Evolutionary conservation across 352 stramenopile genomes (phyloP).

Genomic region (Globisporangium parvum): DNA sequence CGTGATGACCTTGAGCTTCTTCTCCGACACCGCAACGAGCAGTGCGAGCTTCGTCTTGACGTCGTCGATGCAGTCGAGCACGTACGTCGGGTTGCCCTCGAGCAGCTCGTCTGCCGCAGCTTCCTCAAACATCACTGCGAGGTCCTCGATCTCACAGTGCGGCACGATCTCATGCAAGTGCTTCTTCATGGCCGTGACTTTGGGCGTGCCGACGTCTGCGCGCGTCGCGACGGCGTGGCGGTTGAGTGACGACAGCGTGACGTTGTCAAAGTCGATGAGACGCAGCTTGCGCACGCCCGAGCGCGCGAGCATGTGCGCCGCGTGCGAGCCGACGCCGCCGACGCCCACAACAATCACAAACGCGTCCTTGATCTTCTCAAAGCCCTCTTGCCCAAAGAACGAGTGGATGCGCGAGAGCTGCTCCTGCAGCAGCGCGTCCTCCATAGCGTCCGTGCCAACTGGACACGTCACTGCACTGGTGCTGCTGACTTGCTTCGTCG

Average conservation of each 20-base stretch:
- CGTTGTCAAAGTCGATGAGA: slow-evolving; percentile 99
- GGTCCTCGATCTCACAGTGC: slow-evolving; percentile 82
- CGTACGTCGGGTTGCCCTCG: slow-evolving; percentile 84
- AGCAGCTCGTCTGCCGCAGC: slow-evolving; percentile 77
- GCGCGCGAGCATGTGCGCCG: slow-evolving; percentile 96
- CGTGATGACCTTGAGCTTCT: slow-evolving; percentile 79
- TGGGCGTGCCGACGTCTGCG: slow-evolving; percentile 94
- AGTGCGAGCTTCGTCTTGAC: slow-evolving; percentile 96
- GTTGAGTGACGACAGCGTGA: slow-evolving; percentile 98
- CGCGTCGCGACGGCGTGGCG: slow-evolving; percentile 96
- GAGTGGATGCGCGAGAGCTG: slow-evolving; percentile 90
- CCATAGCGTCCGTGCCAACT: slow-evolving; percentile 28
- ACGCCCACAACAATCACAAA: slow-evolving; percentile 95
- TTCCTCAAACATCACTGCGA: slow-evolving; percentile 89
- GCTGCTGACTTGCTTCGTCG: background rate
- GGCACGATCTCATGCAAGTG: slow-evolving; percentile 69
- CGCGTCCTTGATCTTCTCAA: slow-evolving; percentile 81
- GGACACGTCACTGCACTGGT: background rate
- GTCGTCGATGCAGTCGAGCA: slow-evolving; percentile 99
- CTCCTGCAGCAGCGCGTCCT: slow-evolving; percentile 59
- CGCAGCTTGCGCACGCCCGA: slow-evolving; percentile 92
- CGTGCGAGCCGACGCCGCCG: slow-evolving; percentile 95
- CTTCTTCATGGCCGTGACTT: slow-evolving; percentile 86
- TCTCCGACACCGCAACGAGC: slow-evolving; percentile 85
- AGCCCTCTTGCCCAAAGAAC: slow-evolving; percentile 94